phyloP scores from a whole-genome alignment of 148 eudicot genomes.

The Vaccinium macrocarpon region DNA sequence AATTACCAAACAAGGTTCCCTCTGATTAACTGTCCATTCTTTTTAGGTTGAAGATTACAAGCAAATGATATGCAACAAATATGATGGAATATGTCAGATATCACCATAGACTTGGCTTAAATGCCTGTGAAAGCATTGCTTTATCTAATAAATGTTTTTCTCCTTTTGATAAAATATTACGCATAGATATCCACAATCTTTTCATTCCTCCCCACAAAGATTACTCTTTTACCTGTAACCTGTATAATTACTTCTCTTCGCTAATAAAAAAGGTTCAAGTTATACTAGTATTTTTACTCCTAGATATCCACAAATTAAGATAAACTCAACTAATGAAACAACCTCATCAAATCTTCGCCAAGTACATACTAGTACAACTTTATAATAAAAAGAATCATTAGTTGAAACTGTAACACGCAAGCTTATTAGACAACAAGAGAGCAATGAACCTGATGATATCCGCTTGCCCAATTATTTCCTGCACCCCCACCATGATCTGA shows the following conservation, averaged over 20 bases:
- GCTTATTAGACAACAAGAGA: neutral
- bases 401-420: neutral
- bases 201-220: too few relatives aligned
- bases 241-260: too few relatives aligned
- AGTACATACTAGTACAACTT: too few relatives aligned
- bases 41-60: neutral
- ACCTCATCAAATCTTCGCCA: too few relatives aligned
- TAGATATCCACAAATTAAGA: too few relatives aligned
- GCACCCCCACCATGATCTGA: constrained; percentile 98
- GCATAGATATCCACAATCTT: too few relatives aligned
- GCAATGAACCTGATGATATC: constrained; percentile 80
- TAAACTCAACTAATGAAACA: too few relatives aligned
- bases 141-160: neutral
- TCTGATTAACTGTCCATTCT: neutral
- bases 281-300: too few relatives aligned
- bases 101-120: neutral
- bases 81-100: neutral
- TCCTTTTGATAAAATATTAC: neutral
- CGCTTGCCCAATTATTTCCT: constrained; percentile 98
- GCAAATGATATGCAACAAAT: neutral
- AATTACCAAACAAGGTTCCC: neutral
- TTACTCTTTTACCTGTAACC: too few relatives aligned
- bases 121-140: neutral
- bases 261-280: too few relatives aligned
- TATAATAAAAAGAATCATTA: neutral